Base-by-base conservation (phyloP, 331 rosid species). In the Quercus tomentella region DNA sequence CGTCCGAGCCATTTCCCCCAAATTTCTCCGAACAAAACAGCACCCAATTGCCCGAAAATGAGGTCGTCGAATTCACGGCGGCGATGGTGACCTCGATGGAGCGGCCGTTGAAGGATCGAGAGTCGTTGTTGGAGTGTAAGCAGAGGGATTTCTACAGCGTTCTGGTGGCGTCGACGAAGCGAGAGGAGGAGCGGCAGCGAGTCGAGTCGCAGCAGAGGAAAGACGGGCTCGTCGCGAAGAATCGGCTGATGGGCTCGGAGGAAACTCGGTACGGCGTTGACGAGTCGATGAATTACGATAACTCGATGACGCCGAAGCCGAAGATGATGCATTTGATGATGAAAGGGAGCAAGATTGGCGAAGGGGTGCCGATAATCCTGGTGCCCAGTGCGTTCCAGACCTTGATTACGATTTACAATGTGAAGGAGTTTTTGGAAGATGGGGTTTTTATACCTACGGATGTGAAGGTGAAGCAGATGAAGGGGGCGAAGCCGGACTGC, bases 171-270 rank as follows among this genome's bases (percentile, higher is more conserved):
- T 94, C 99, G 69, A 90, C 97, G n/a, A 91, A 90, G 86, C 89
- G 99, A 16, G 99, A 95, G 72, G 98, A 93, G 84, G 97, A 95
- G 67, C 88, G 99, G 21, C 96, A 93, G 87, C 77, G 97, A 51
- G 72, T 86, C 6, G 99, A 95, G 41, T 95, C 98, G 17, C 98
- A 93, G n/a, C 98, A 93, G 93, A 80, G 98, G 82, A 95, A 95
- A 74, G 99, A 95, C 4, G 98, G 98, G 43, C 78, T 93, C n/a
- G 99, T 95, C 22, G 99, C 99, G 16, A 93, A 95, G 92, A 95
- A 89, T 25, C 77, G 99, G 56, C 52, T 95, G 5, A 91, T 91
- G 97, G 91, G 93, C 30, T 81, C 89, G 5, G 97, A 89, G 49
- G 99, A 94, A 25, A 76, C 92, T 70, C 94, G 90, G n/a, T 93